Evolutionary conservation across 257 asterid species (phyloP).

Genomic region (Coffea eugenioides): DNA sequence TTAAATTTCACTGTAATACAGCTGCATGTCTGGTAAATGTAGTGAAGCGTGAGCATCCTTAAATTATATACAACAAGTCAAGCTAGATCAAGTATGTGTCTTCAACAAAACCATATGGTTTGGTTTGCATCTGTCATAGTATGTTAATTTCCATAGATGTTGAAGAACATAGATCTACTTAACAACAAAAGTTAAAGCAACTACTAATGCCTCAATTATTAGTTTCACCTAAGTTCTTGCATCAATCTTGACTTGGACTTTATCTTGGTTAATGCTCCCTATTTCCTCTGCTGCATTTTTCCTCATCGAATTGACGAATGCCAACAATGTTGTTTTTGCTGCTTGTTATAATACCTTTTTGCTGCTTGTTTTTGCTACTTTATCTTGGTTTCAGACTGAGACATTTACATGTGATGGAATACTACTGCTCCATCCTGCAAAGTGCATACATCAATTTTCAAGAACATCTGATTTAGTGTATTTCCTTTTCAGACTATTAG

Average conservation of each 20-base stretch:
- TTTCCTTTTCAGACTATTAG: conserved; percentile 30
- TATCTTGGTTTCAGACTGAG: neutral
- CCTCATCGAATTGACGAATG: neutral
- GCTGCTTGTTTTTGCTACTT: no score
- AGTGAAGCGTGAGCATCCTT: neutral
- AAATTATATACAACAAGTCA: neutral
- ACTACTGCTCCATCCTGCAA: neutral
- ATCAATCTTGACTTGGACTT: neutral
- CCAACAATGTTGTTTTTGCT: neutral
- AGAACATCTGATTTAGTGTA: neutral
- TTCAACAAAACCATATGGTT: neutral
- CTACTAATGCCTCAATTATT: neutral
- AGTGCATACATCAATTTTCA: neutral
- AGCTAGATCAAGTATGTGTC: neutral
- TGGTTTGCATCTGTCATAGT: neutral
- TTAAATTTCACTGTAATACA: neutral
- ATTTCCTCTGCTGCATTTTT: neutral
- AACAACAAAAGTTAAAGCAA: no score
- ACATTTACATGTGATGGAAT: neutral
- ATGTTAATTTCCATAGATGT: neutral
- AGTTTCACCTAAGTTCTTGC: neutral
- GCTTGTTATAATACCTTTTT: neutral
- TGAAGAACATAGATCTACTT: neutral
- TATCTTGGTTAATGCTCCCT: no score
- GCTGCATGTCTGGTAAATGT: neutral